Evolutionary conservation across 768 basidiomycete species (phyloP).

Genomic region (Tylopilus balloui): DNA sequence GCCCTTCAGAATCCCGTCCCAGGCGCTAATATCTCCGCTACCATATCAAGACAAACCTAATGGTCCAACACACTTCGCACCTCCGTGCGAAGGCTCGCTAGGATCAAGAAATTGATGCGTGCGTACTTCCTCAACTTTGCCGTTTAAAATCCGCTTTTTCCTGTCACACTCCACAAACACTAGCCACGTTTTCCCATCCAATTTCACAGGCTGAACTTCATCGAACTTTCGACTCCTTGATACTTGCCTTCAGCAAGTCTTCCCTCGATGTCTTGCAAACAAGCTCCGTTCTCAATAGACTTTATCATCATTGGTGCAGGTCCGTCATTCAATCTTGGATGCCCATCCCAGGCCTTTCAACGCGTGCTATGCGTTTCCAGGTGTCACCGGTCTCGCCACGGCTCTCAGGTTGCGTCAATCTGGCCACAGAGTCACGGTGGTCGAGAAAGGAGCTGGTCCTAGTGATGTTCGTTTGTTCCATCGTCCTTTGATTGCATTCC

Average conservation of each 20-base stretch:
- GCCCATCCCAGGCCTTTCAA: not conserved
- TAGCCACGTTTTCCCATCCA: not conserved
- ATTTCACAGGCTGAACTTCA: not conserved
- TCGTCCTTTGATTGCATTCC: not conserved
- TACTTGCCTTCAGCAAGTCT: not conserved
- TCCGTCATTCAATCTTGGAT: not conserved
- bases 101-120: constrained; percentile 11
- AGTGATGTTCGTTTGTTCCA: constrained; percentile 30
- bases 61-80: not conserved
- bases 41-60: constrained; percentile 5
- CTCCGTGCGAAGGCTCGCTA: constrained; percentile 21
- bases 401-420: constrained; percentile 54
- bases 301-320: constrained; percentile 32
- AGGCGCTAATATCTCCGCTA: constrained; percentile 6
- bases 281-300: constrained; percentile 27
- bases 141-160: constrained; percentile 20
- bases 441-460: constrained; percentile 49
- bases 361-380: constrained; percentile 5
- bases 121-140: constrained; percentile 1
- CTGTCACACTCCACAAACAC: not conserved
- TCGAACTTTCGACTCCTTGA: not conserved
- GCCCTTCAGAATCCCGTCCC: not conserved
- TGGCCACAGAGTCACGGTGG: constrained; percentile 55
- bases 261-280: constrained; percentile 17
- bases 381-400: constrained; percentile 53